phyloP scores from a whole-genome alignment of 345 rosid genomes.

The Conringia planisiliqua region DNA sequence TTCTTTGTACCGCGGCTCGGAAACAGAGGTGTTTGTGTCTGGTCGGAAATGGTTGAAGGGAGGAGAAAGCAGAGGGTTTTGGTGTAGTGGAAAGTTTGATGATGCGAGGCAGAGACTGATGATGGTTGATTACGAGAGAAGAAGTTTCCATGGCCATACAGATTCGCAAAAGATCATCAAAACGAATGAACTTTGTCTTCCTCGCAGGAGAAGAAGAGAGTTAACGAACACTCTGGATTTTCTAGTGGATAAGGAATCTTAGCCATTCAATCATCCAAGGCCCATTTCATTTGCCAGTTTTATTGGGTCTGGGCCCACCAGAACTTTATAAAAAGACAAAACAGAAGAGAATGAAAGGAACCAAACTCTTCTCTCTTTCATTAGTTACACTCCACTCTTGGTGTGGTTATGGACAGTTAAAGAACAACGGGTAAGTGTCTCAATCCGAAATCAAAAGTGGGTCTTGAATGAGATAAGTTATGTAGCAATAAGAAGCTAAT shows the following conservation, averaged over 20 bases:
- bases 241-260: not conserved
- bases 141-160: not conserved
- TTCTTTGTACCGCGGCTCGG: constrained; percentile 42
- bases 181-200: not conserved
- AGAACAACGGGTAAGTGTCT: no score
- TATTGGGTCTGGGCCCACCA: not conserved
- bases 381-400: no score
- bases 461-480: no score
- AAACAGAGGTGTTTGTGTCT: constrained; percentile 17
- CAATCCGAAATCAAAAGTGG: no score
- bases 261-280: not conserved
- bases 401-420: no score
- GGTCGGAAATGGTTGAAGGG: not conserved
- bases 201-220: not conserved
- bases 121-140: not conserved
- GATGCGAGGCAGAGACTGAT: not conserved
- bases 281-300: not conserved
- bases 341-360: not conserved
- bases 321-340: not conserved
- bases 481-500: not conserved
- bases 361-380: not conserved
- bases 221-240: not conserved
- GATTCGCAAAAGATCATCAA: not conserved
- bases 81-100: not conserved
- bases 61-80: not conserved